A percentile compares a stretch with the other conserved stretches of the same genome.
phyloP scores from a whole-genome alignment of 2,329 filamentous ascomycete species.

The Cercospora brassicicola region DNA sequence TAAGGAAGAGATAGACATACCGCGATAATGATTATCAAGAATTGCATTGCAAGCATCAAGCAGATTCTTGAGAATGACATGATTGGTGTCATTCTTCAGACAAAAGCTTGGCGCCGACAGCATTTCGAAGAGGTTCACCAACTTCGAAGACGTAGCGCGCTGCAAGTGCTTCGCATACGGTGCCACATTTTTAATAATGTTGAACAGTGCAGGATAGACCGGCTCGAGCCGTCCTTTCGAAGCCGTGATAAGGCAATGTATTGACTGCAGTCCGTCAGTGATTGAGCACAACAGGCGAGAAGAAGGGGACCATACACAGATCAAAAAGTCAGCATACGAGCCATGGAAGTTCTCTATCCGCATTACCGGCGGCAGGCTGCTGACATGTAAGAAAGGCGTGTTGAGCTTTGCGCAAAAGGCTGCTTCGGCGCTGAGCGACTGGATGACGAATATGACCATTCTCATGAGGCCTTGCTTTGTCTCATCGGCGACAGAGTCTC shows the following conservation, averaged over 20 bases:
- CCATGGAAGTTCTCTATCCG: conserved; percentile 81
- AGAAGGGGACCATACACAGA: no score
- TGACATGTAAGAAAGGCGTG: conserved; percentile 82
- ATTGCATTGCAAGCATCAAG: conserved; percentile 88
- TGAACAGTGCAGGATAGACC: conserved; percentile 86
- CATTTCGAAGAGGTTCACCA: conserved; percentile 83
- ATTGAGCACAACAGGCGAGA: no score
- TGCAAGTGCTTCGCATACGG: conserved; percentile 79
- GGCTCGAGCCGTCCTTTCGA: conserved; percentile 88
- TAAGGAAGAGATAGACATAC: conserved; percentile 21
- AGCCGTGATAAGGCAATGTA: conserved; percentile 85
- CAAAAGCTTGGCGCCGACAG: conserved; percentile 94
- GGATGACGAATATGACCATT: conserved; percentile 96
- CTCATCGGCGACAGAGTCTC: conserved; percentile 81
- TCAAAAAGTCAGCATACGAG: conserved; percentile 88
- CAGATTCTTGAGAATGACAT: conserved; percentile 74
- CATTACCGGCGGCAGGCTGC: conserved; percentile 79
- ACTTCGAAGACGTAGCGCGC: conserved; percentile 70
- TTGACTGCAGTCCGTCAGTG: conserved; percentile 58
- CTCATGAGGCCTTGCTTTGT: conserved; percentile 89
- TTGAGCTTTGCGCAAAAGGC: conserved; percentile 90
- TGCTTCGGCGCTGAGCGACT: conserved; percentile 89
- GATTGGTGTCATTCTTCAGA: conserved; percentile 87
- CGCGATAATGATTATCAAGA: conserved; percentile 70
- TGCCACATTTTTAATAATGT: conserved; percentile 90